Base-by-base conservation (phyloP, 2,329 filamentous ascomycete genomes). In the Fusarium coicis region DNA sequence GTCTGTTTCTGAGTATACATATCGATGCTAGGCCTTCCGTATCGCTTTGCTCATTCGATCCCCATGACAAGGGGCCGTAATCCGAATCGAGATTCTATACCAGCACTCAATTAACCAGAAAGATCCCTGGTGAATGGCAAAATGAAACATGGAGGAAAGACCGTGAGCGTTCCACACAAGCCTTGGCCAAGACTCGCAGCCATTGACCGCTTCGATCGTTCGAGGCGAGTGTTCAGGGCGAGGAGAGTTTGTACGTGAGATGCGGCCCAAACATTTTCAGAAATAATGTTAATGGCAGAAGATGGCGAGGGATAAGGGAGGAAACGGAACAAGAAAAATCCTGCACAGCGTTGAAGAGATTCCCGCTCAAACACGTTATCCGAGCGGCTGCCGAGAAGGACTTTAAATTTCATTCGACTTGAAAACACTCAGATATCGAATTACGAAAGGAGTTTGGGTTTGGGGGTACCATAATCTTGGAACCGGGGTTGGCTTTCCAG, bases 201-300 rank as follows among this genome's bases (percentile, higher is more conserved):
- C 7, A 34, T 34, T 23, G 30, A 19, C 8, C 16, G 47, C 30
- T 19, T 19, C 16, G 16, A 50, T n/a, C 16, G n/a, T 23, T 34
- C 2, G 6, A n/a, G 11, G 16, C 5, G 10, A 14, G 19, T 7
- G 3, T 21, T n/a, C 1, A 16, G n/a, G 47, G 16, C 15, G 30
- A 36, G 11, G 10, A 21, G 23, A 28, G 19, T 21, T 37, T 21
- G 23, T 11, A 9, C 4, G 39, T 37, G 18, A 26, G 23, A 12
- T 21, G 7, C 5, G 15, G 14, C 10, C 49, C 37, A 4, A 21
- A 37, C 3, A 9, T 19, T 3, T 23, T 15, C n/a, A 50, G 47
- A 50, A 34, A 9, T 50, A 18, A 34, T 34, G n/a, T 50, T 23
- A 50, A n/a, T 19, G 21, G 18, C 5, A 19, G 30, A 34, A 34